Base-by-base conservation (phyloP, 2,329 filamentous ascomycete species). In the Microcyclospora tardicrescens region DNA sequence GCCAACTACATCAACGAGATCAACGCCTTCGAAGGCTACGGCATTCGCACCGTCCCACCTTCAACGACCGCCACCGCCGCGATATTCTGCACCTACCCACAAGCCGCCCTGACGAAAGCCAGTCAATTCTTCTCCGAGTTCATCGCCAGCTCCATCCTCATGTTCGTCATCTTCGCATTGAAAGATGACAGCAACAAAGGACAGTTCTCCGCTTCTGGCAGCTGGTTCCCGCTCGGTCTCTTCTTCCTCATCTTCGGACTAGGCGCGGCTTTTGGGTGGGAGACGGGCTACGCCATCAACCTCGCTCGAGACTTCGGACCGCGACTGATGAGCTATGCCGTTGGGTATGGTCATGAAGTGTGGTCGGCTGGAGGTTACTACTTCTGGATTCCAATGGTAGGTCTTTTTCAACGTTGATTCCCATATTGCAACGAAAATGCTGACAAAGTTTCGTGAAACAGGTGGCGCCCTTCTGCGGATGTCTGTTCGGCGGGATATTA, bases 121-220 rank as follows among this genome's bases (percentile, higher is more conserved):
- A 71, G 71, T n/a, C 75, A 79, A 56, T 80, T 83, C 59, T 80
- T 83, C 53, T 79, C 74, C 33, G 79, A 84, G 48, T 79, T 82
- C 43, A 61, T 84, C 36, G 75, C 78, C 27, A 77, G 71, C 42
- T 63, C 74, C 0, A 68, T 84, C 12, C 63, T 83, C 15, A 77
- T 81, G 66, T 81, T 83, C 50, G 67, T 75, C 45, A 79, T 84
- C 37, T 84, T 80, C 49, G 77, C 78, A 0, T 61, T 84, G 32
- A 75, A 74, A 36, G 73, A 76, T 41, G 65, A 67, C 43, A 56
- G 50, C 11, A 62, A 64, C 37, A 57, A 57, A 5, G 64, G 62
- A 39, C 40, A 30, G 33, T 50, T 47, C 40, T 43, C 39, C 29
- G 54, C 47, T 10, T 58, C 44, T 12, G 53, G 53, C 0, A 64